Percentiles rank a stretch among this genome's conserved stretches.
Evolutionary conservation across 495 filamentous ascomycete species (phyloP).

Genomic region (Aspergillus steynii): DNA sequence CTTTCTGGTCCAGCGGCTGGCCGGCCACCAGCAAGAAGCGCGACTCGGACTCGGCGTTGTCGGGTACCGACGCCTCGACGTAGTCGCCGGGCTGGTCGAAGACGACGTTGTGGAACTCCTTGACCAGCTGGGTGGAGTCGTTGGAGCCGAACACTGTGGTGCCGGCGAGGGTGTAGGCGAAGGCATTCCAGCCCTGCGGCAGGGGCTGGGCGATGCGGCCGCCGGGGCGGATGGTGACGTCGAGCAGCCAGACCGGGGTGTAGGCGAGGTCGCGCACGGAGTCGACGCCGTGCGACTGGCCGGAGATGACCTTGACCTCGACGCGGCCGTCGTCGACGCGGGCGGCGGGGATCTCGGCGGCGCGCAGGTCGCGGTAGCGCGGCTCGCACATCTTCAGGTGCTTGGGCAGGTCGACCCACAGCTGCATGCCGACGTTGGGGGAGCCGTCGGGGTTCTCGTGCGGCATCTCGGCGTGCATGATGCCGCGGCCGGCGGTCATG

Average conservation of each 20-base stretch:
- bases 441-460: slow-evolving; percentile 72
- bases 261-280: slow-evolving; percentile 87
- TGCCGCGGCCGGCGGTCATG: slow-evolving; percentile 93
- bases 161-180: slow-evolving; percentile 80
- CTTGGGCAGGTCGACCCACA: slow-evolving; percentile 91
- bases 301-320: slow-evolving; percentile 83
- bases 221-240: slow-evolving; percentile 80
- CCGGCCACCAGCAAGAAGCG: slow-evolving; percentile 83
- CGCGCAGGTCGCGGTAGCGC: slow-evolving; percentile 80
- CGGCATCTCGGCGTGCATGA: slow-evolving; percentile 98
- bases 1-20: slow-evolving; percentile 82
- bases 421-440: slow-evolving; percentile 83
- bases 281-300: slow-evolving; percentile 79
- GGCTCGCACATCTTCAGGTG: slow-evolving; percentile 86
- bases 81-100: slow-evolving; percentile 80
- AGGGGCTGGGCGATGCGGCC: slow-evolving; percentile 70
- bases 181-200: slow-evolving; percentile 85
- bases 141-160: slow-evolving; percentile 64
- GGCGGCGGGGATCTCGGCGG: slow-evolving; percentile 72
- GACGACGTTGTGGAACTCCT: slow-evolving; percentile 83
- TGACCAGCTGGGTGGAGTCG: slow-evolving; percentile 56
- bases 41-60: slow-evolving; percentile 62
- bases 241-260: slow-evolving; percentile 91
- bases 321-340: slow-evolving; percentile 71
- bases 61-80: slow-evolving; percentile 67